These are phyloP conservation scores for Musa beccarii DNA, from an alignment of 176 grass and related monocot genomes.

Conservation along the genomic window DNA sequence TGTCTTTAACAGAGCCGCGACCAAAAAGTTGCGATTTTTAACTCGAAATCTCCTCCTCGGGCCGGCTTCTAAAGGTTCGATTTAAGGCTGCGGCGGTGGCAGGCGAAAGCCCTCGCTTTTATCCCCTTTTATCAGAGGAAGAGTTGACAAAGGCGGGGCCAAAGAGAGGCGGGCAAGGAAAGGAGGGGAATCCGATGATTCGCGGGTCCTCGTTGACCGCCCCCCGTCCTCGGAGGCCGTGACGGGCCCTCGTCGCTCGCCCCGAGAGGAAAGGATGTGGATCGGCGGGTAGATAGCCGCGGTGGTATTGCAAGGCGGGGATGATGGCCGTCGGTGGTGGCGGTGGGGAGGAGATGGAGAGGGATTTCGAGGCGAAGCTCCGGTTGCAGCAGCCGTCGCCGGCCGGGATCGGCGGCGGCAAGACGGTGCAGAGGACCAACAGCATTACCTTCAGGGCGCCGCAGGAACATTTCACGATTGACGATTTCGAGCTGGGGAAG, in stretches of 20 bases:
- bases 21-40: not conserved
- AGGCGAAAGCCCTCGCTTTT: slow-evolving; percentile 10
- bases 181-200: slow-evolving; percentile 20
- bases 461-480: slow-evolving; percentile 83
- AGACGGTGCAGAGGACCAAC: slow-evolving; percentile 30
- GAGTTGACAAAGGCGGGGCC: slow-evolving; percentile 8
- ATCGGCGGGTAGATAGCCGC: not conserved
- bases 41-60: not conserved
- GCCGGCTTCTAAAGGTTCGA: slow-evolving; percentile 11
- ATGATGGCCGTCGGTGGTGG: slow-evolving; percentile 29
- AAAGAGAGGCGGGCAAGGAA: not conserved
- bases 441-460: slow-evolving; percentile 91
- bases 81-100: slow-evolving; percentile 26
- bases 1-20: not conserved
- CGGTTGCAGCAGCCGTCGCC: slow-evolving; percentile 26
- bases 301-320: not conserved
- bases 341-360: slow-evolving; percentile 70
- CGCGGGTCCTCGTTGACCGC: slow-evolving; percentile 18
- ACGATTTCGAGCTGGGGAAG: slow-evolving; percentile 87
- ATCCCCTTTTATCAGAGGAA: slow-evolving; percentile 6
- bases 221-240: slow-evolving; percentile 20
- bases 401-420: not conserved
- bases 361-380: slow-evolving; percentile 82
- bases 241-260: slow-evolving; percentile 7
- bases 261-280: slow-evolving; percentile 25